A percentile compares a stretch with the other conserved stretches of the same genome.
Conservation (phyloP, 805 yeast genomes). For the Starmerella stigmatis region DNA sequence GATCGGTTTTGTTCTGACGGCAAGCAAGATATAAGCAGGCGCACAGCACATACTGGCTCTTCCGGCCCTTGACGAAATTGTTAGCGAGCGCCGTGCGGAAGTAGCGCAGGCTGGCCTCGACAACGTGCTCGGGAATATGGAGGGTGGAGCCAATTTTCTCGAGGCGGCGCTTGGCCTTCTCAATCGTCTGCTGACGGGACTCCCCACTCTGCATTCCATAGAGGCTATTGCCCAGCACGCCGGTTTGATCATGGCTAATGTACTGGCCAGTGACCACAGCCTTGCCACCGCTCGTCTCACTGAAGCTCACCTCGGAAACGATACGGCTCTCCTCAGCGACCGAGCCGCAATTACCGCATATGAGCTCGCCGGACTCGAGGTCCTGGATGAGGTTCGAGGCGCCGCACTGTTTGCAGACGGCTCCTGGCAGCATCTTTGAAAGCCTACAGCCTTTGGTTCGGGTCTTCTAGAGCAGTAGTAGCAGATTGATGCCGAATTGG, state of each 20-base stretch:
- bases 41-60: slow-evolving; percentile 89
- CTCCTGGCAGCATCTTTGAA: slow-evolving; percentile 7
- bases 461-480: no score
- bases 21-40: slow-evolving; percentile 94
- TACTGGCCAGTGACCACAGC: slow-evolving; percentile 93
- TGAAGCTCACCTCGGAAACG: slow-evolving; percentile 89
- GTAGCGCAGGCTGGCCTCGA: slow-evolving; percentile 83
- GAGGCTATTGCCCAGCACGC: slow-evolving; percentile 58
- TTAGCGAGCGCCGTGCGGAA: slow-evolving; percentile 74
- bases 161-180: slow-evolving; percentile 71
- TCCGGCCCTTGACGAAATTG: slow-evolving; percentile 93
- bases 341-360: slow-evolving; percentile 74
- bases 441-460: neutral
- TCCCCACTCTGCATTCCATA: slow-evolving; percentile 39
- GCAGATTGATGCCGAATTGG: no score
- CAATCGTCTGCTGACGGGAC: slow-evolving; percentile 78
- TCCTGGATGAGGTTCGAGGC: slow-evolving; percentile 18
- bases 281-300: slow-evolving; percentile 86
- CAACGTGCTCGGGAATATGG: slow-evolving; percentile 68
- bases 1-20: slow-evolving; percentile 80
- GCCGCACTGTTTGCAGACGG: slow-evolving; percentile 22
- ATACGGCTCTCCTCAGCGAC: slow-evolving; percentile 88
- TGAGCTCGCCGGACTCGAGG: slow-evolving; percentile 41
- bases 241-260: slow-evolving; percentile 74
- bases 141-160: slow-evolving; percentile 70